Evolutionary conservation across 2,329 filamentous ascomycete species (phyloP).

Genomic region (Fusarium napiforme): DNA sequence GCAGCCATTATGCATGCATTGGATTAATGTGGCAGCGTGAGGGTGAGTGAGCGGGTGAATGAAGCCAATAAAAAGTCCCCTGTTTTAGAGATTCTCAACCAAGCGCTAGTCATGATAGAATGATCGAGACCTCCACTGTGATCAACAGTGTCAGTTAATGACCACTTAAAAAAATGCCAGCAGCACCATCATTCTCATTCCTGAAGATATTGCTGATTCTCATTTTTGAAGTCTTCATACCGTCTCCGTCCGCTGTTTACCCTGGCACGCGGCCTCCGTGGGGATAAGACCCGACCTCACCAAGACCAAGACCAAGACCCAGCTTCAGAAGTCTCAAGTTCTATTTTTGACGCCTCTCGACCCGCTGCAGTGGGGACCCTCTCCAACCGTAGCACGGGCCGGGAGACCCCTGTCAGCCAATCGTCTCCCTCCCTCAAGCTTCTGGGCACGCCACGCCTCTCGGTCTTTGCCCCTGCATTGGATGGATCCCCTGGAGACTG

Average conservation of each 20-base stretch:
- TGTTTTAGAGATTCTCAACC: slow-evolving; percentile 18
- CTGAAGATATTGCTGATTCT: neutral
- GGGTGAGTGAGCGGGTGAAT: neutral
- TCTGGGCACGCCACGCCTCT: slow-evolving; percentile 25
- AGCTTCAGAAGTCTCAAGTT: slow-evolving; percentile 20
- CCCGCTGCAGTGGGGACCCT: slow-evolving; percentile 28
- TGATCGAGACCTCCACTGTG: slow-evolving; percentile 3
- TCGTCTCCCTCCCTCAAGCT: slow-evolving; percentile 10
- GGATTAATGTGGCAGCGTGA: neutral
- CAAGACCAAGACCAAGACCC: slow-evolving; percentile 11
- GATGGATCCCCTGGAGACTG: neutral
- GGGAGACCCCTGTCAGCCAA: slow-evolving; percentile 23
- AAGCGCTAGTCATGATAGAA: slow-evolving; percentile 12
- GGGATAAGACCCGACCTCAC: slow-evolving; percentile 13
- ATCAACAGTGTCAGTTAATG: slow-evolving; percentile 1
- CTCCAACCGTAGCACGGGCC: slow-evolving; percentile 16
- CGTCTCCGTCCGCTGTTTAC: slow-evolving; percentile 3
- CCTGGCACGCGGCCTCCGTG: slow-evolving; percentile 33
- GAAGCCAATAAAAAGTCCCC: slow-evolving; percentile 28
- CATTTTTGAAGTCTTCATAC: neutral
- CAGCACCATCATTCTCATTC: neutral
- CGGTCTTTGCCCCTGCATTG: slow-evolving; percentile 32
- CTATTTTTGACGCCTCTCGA: slow-evolving; percentile 43
- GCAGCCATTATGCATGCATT: slow-evolving; percentile 5
- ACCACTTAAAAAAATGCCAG: neutral